Conservation (phyloP, 306 rosid genomes). For the Quercus gilva region DNA sequence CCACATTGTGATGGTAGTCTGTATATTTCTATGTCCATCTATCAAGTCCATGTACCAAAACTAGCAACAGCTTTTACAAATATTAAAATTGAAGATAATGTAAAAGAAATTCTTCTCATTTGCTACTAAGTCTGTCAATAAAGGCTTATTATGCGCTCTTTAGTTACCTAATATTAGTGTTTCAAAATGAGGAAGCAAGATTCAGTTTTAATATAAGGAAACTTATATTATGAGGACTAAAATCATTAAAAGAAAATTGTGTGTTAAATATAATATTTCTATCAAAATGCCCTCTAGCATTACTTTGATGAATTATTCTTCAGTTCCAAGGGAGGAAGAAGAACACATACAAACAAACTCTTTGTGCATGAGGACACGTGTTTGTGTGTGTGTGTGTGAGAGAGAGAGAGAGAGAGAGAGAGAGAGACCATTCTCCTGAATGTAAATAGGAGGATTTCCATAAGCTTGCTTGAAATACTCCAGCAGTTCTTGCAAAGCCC, state of each 20-base stretch:
- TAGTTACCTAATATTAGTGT: background rate
- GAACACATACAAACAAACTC: background rate
- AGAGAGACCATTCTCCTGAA: constrained; percentile 52
- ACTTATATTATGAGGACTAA: background rate
- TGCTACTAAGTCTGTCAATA: background rate
- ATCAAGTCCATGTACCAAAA: background rate
- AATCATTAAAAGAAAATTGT: background rate
- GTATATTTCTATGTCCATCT: background rate
- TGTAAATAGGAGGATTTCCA: constrained; percentile 45
- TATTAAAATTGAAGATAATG: background rate
- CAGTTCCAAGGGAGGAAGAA: background rate
- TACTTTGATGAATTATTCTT: background rate
- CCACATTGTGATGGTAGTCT: background rate
- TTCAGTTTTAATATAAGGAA: background rate
- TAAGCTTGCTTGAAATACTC: constrained; percentile 35
- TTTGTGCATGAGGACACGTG: background rate
- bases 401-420: background rate
- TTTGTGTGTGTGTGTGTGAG: background rate
- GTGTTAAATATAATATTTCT: background rate
- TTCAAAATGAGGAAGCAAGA: background rate
- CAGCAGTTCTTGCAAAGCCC: constrained; percentile 29
- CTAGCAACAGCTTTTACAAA: background rate
- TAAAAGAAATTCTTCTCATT: background rate
- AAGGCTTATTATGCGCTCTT: background rate
- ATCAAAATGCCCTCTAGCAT: background rate